These are phyloP conservation scores for Penicillium steckii DNA, from an alignment of 495 filamentous ascomycete species.

Conservation along the genomic window DNA sequence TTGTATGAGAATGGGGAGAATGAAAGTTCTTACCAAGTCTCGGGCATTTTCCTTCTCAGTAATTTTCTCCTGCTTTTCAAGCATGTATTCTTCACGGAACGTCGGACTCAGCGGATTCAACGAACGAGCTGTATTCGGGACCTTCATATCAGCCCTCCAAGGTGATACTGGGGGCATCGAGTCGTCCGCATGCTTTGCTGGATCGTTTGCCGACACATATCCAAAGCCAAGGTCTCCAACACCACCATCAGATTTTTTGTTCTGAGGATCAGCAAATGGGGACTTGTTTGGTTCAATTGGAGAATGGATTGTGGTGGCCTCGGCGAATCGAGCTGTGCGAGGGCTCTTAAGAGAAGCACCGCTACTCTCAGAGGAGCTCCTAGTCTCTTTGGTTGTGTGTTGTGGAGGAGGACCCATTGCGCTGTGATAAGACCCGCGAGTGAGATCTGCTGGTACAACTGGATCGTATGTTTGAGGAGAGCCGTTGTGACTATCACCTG, in stretches of 20 bases:
- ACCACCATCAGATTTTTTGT: slow-evolving; percentile 50
- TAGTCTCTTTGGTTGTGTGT: slow-evolving; percentile 23
- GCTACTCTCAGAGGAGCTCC: slow-evolving; percentile 39
- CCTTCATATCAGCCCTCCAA: slow-evolving; percentile 81
- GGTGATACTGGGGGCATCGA: slow-evolving; percentile 67
- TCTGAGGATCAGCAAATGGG: slow-evolving; percentile 68
- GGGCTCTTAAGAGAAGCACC: slow-evolving; percentile 72
- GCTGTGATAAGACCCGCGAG: slow-evolving; percentile 28
- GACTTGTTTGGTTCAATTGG: slow-evolving; percentile 65
- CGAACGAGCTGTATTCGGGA: slow-evolving; percentile 73
- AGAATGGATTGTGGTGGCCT: slow-evolving; percentile 85
- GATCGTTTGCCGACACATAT: slow-evolving; percentile 66
- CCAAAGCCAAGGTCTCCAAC: slow-evolving; percentile 87
- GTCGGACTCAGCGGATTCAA: slow-evolving; percentile 78
- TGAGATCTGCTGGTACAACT: slow-evolving; percentile 34
- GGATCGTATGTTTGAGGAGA: slow-evolving; percentile 35
- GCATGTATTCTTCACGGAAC: slow-evolving; percentile 76
- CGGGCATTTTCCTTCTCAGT: slow-evolving; percentile 79
- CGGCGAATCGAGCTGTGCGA: slow-evolving; percentile 83
- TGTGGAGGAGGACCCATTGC: slow-evolving; percentile 31
- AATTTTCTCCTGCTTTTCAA: slow-evolving; percentile 75
- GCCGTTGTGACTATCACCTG: slow-evolving; percentile 24
- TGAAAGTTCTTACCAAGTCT: slow-evolving; percentile 69
- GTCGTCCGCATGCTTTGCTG: slow-evolving; percentile 51
- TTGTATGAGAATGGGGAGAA: background rate